Conservation (phyloP, 768 basidiomycete genomes). For the Botryobasidium botryosum region DNA sequence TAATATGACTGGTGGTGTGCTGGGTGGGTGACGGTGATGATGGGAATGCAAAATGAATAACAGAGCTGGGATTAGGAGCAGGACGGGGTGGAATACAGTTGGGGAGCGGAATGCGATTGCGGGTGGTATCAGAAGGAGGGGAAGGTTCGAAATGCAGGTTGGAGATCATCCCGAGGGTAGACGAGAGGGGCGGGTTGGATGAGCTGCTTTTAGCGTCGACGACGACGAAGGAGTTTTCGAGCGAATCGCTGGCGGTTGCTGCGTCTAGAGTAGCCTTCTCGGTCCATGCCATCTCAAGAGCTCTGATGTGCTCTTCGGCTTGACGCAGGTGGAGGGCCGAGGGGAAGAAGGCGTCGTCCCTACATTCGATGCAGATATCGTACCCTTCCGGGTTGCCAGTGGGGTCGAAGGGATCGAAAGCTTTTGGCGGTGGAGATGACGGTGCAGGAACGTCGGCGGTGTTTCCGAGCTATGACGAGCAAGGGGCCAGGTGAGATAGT, state of each 20-base stretch:
- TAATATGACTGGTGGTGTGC: slow-evolving; percentile 18
- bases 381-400: slow-evolving; percentile 40
- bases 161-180: slow-evolving; percentile 4
- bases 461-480: slow-evolving; percentile 55
- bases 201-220: not conserved
- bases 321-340: slow-evolving; percentile 44
- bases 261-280: not conserved
- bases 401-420: slow-evolving; percentile 22
- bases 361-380: slow-evolving; percentile 79
- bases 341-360: slow-evolving; percentile 65
- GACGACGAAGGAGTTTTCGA: not conserved
- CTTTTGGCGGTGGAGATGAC: slow-evolving; percentile 2
- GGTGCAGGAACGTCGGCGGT: slow-evolving; percentile 56
- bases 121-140: not conserved
- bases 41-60: slow-evolving; percentile 16
- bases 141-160: slow-evolving; percentile 5
- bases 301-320: slow-evolving; percentile 56
- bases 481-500: slow-evolving; percentile 26
- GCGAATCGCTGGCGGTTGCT: not conserved
- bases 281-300: slow-evolving; percentile 49
- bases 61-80: slow-evolving; percentile 9
- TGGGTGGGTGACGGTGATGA: slow-evolving; percentile 48
- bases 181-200: not conserved
- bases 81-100: slow-evolving; percentile 11
- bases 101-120: not conserved